Conservation (phyloP, 2,329 filamentous ascomycete species). For the Colletotrichum acutatum region DNA sequence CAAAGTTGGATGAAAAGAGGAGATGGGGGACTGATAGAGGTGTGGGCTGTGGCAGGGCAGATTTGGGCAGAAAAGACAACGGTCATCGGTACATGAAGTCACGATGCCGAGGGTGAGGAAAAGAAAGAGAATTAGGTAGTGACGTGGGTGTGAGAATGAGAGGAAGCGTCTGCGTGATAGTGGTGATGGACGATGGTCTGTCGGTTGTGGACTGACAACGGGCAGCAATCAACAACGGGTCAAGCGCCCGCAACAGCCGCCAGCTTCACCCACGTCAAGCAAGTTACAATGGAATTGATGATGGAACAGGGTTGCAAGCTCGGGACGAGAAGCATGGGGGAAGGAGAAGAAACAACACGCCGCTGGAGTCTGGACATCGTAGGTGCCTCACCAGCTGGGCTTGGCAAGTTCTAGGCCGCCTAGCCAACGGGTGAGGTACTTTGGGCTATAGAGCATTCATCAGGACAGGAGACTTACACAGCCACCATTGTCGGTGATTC, state of each 20-base stretch:
- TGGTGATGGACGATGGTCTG: background rate
- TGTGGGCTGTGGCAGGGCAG: constrained; percentile 4
- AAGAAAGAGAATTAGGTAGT: background rate
- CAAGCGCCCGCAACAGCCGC: background rate
- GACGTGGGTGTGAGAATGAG: background rate
- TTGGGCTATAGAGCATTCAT: background rate
- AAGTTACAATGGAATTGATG: background rate
- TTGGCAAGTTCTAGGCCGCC: background rate
- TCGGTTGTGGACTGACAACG: background rate
- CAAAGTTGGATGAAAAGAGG: background rate
- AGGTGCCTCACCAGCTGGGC: background rate
- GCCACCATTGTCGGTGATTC: constrained; percentile 14
- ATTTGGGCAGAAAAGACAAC: background rate
- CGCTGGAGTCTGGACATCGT: background rate
- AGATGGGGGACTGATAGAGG: background rate
- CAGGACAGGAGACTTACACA: constrained; percentile 11
- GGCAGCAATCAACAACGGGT: background rate
- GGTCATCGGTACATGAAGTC: background rate
- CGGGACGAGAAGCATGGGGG: background rate
- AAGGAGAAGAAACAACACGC: background rate
- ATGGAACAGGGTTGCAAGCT: background rate
- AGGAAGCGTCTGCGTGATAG: background rate
- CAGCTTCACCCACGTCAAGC: background rate
- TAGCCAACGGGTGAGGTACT: background rate
- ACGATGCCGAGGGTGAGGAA: background rate